Conservation (phyloP, 2,329 filamentous ascomycete genomes). For the Xylaria sp. region DNA sequence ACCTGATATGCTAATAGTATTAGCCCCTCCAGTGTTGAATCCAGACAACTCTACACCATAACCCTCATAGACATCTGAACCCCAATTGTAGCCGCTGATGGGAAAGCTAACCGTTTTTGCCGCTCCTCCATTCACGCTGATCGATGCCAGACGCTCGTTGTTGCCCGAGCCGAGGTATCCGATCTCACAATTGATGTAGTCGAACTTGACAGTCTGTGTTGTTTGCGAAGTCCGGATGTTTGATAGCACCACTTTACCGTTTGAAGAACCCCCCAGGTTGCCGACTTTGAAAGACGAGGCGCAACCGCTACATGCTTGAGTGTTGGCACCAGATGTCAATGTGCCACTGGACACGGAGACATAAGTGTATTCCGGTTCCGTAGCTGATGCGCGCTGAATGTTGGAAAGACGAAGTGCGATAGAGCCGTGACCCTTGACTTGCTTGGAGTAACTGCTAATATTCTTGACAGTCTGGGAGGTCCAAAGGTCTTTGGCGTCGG, state of each 20-base stretch:
- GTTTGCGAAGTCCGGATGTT: constrained; percentile 26
- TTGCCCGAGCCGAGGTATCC: constrained; percentile 21
- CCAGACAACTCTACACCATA: constrained; percentile 30
- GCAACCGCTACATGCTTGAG: constrained; percentile 26
- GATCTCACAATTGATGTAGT: constrained; percentile 33
- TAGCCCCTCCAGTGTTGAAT: constrained; percentile 20
- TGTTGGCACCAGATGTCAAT: constrained; percentile 26
- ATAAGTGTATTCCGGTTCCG: constrained; percentile 17
- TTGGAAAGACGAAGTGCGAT: constrained; percentile 32
- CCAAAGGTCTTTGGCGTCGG: constrained; percentile 32
- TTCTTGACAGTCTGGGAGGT: constrained; percentile 5
- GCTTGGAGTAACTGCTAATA: constrained; percentile 23
- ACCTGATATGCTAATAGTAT: constrained; percentile 29
- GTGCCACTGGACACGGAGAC: constrained; percentile 22
- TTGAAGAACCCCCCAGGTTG: constrained; percentile 27
- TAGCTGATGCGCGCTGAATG: constrained; percentile 4
- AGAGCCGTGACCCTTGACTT: constrained; percentile 29
- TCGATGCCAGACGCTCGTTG: constrained; percentile 32
- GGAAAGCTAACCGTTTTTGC: constrained; percentile 31
- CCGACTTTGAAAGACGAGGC: constrained; percentile 28
- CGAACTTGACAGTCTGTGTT: constrained; percentile 29
- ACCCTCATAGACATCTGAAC: constrained; percentile 12
- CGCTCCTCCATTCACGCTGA: constrained; percentile 30
- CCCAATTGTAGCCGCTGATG: constrained; percentile 33
- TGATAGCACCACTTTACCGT: constrained; percentile 27